These are phyloP conservation scores for Hydrangea macrophylla DNA, from an alignment of 148 eudicot genomes.

Conservation along the genomic window DNA sequence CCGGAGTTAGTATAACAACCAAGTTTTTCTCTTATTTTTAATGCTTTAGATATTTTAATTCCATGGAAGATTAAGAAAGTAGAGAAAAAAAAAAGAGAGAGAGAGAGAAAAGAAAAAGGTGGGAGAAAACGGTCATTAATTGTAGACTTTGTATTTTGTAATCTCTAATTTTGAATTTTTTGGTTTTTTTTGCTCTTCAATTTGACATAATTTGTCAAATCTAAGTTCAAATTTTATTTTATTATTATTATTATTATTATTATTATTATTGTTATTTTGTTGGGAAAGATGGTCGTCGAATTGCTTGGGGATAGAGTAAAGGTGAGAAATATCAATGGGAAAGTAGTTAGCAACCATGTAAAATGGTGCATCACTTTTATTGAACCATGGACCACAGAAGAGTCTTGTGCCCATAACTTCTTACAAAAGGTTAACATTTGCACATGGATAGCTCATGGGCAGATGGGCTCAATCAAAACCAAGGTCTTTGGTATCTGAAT, in stretches of 20 bases:
- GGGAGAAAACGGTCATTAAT: conserved; percentile 28
- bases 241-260: too few relatives aligned
- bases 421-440: conserved; percentile 16
- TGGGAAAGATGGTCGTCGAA: not conserved
- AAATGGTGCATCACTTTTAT: conserved; percentile 9
- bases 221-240: conserved; percentile 1
- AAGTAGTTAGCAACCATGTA: conserved; percentile 12
- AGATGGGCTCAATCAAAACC: conserved; percentile 9
- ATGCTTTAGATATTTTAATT: conserved; percentile 8
- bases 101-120: conserved; percentile 5
- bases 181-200: conserved; percentile 13
- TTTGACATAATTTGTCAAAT: conserved; percentile 2
- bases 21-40: conserved; percentile 11
- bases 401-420: conserved; percentile 10
- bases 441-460: conserved; percentile 27
- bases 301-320: not conserved
- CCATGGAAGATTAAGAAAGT: not conserved
- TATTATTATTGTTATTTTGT: not conserved
- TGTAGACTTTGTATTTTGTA: conserved; percentile 26
- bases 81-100: conserved; percentile 10
- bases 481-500: not conserved
- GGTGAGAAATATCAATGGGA: conserved; percentile 2
- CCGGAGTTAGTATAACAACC: conserved; percentile 7
- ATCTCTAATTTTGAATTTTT: too few relatives aligned
- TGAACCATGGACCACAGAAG: conserved; percentile 3